These are phyloP conservation scores for Vinca major DNA, from an alignment of 305 asterid species.

Conservation along the genomic window DNA sequence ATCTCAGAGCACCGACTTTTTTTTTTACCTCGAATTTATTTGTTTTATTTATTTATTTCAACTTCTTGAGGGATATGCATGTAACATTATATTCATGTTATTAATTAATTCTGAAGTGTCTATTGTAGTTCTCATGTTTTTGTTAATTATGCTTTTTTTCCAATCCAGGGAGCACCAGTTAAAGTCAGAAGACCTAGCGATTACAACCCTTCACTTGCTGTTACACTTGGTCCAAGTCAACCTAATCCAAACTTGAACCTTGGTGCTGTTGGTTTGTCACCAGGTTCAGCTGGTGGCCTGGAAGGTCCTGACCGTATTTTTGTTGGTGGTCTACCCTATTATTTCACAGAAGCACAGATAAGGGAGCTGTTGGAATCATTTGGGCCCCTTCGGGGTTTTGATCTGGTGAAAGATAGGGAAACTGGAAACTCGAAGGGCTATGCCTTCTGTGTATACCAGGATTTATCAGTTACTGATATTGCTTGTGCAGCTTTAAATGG, in stretches of 20 bases:
- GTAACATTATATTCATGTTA: not conserved
- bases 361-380: constrained; percentile 95
- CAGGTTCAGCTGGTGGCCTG: constrained; percentile 87
- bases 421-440: constrained; percentile 98
- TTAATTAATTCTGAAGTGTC: not conserved
- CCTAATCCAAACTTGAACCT: constrained; percentile 85
- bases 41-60: not conserved
- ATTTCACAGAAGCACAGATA: constrained; percentile 81
- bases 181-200: constrained; percentile 97
- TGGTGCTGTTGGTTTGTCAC: constrained; percentile 80
- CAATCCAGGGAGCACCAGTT: constrained; percentile 85
- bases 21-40: not conserved
- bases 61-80: not conserved
- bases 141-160: not conserved
- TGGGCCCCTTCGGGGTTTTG: constrained; percentile 92
- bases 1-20: too few relatives aligned
- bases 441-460: constrained; percentile 95
- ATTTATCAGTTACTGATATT: constrained; percentile 85
- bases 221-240: constrained; percentile 95
- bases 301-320: constrained; percentile 95
- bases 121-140: not conserved
- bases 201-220: constrained; percentile 90
- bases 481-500: constrained; percentile 99
- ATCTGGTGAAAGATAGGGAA: constrained; percentile 93
- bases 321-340: constrained; percentile 91